Evolutionary conservation across 1,139 yeast species (phyloP).

Genomic region (Kodamaea derodonti): DNA sequence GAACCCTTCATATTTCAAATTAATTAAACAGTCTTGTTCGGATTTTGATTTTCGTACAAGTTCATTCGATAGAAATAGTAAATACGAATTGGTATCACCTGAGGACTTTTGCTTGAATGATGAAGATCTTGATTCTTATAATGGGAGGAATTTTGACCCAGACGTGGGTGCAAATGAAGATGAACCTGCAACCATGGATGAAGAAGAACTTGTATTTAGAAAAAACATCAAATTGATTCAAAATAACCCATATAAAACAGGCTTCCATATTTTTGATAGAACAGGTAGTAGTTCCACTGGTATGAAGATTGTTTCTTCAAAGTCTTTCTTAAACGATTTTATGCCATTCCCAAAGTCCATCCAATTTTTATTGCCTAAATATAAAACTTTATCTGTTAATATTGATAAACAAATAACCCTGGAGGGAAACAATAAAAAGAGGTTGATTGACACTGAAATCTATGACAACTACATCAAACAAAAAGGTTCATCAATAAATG

Average conservation of each 20-base stretch:
- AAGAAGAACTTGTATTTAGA: conserved; percentile 1
- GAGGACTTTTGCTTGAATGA: conserved; percentile 28
- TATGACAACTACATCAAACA: conserved; percentile 1
- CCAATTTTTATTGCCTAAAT: conserved; percentile 23
- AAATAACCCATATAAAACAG: conserved; percentile 16
- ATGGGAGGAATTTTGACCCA: too few relatives aligned
- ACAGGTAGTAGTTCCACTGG: conserved; percentile 30
- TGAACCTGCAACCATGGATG: neutral
- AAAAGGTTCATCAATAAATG: neutral
- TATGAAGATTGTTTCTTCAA: conserved; percentile 28
- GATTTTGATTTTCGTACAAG: conserved; percentile 20
- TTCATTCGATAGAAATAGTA: conserved; percentile 13
- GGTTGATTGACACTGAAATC: conserved; percentile 3
- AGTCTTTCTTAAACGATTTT: conserved; percentile 40
- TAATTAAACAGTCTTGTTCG: conserved; percentile 18
- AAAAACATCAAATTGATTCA: conserved; percentile 8
- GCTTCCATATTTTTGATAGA: conserved; percentile 36
- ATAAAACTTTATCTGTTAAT: conserved; percentile 8
- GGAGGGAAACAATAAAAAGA: conserved; percentile 6
- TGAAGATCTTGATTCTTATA: conserved; percentile 14
- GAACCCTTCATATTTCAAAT: conserved; percentile 15
- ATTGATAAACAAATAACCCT: conserved; percentile 11
- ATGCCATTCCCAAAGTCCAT: conserved; percentile 42
- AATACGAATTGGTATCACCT: conserved; percentile 17
- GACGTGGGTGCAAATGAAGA: neutral